A percentile compares a stretch with the other conserved stretches of the same genome.
These are phyloP conservation scores for Yarrowia osloensis DNA, from an alignment of 805 yeast species.

Conservation along the genomic window DNA sequence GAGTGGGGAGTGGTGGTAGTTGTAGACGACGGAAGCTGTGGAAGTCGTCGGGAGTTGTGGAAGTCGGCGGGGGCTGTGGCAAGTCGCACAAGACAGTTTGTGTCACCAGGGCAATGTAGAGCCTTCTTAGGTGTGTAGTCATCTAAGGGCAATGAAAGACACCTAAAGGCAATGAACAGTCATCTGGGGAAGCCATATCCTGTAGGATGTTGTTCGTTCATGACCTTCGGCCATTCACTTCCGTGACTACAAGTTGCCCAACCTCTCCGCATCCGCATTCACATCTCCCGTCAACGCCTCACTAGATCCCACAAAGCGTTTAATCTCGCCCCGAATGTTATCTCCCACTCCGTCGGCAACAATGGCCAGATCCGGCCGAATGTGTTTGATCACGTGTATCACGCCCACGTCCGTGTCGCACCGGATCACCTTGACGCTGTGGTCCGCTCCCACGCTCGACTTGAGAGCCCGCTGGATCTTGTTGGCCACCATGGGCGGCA, in stretches of 20 bases:
- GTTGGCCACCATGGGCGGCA: conserved; percentile 36
- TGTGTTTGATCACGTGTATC: conserved; percentile 58
- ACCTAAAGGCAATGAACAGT: no score
- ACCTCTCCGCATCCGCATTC: background rate
- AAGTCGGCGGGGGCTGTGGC: no score
- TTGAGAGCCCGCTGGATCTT: conserved; percentile 32
- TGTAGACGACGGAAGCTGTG: no score
- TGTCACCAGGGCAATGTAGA: no score
- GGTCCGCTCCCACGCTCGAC: conserved; percentile 36
- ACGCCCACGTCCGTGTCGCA: conserved; percentile 54
- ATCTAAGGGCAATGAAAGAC: no score
- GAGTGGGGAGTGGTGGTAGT: no score
- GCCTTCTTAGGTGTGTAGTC: no score
- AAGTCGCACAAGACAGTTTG: no score
- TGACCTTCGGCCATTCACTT: background rate
- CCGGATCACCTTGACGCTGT: conserved; percentile 45
- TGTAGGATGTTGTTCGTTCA: background rate
- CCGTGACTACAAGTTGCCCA: background rate
- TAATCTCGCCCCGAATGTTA: conserved; percentile 27
- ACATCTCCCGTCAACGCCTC: conserved; percentile 32
- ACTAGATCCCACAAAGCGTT: conserved; percentile 33
- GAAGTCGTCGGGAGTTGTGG: no score
- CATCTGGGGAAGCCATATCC: no score
- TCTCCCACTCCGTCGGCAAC: conserved; percentile 35
- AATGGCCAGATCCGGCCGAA: conserved; percentile 44